Evolutionary conservation across 225 moss, liverwort and hornwort species (phyloP).

Genomic region (Anthoceros angustus): DNA sequence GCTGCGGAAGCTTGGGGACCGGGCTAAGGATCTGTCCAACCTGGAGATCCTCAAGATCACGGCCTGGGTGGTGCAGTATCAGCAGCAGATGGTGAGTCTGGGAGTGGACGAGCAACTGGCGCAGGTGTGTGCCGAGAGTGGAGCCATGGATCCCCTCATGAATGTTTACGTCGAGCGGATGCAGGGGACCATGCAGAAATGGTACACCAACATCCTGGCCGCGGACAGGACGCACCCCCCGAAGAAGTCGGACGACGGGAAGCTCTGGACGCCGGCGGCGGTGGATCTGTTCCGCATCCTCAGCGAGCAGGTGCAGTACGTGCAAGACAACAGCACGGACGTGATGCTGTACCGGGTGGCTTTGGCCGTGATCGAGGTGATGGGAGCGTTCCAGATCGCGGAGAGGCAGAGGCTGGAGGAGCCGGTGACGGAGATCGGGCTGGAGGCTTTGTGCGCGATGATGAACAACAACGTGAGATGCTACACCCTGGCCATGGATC

Average conservation of each 20-base stretch:
- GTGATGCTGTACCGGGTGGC: background rate
- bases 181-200: conserved; percentile 6
- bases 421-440: background rate
- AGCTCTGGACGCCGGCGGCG: conserved; percentile 6
- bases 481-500: conserved; percentile 6
- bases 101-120: conserved; percentile 3
- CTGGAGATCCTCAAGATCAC: conserved; percentile 4
- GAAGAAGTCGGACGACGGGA: conserved; percentile 1
- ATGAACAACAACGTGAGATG: conserved; percentile 5
- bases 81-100: background rate
- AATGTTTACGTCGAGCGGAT: conserved; percentile 3
- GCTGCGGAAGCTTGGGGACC: conserved; percentile 2
- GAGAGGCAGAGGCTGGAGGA: conserved; percentile 4
- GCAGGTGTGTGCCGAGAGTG: conserved; percentile 6
- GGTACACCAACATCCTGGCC: conserved; percentile 6
- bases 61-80: conserved; percentile 3
- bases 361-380: conserved; percentile 1
- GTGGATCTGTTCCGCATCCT: conserved; percentile 7
- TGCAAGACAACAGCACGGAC: conserved; percentile 6
- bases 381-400: background rate
- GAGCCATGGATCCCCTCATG: conserved; percentile 8
- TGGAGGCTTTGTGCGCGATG: conserved; percentile 5
- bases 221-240: conserved; percentile 1
- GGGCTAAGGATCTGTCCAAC: conserved; percentile 1
- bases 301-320: conserved; percentile 2